Percentiles rank a stretch among this genome's conserved stretches.
These are phyloP conservation scores for Canavalia gladiata DNA, from an alignment of 306 rosid species.

Conservation along the genomic window DNA sequence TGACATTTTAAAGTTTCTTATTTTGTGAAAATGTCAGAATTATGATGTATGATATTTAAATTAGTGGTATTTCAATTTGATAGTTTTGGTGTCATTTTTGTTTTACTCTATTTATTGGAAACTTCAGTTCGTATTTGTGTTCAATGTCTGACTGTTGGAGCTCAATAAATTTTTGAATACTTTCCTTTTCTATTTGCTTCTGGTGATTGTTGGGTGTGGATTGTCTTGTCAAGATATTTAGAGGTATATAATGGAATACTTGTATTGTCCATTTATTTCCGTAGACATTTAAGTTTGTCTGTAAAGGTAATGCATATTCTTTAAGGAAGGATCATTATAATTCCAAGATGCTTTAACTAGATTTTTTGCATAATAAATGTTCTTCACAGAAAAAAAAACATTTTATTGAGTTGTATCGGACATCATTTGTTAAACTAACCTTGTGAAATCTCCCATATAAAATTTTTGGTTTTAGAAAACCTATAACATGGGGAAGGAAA, in stretches of 20 bases:
- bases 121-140: background rate
- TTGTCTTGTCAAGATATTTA: conserved; percentile 21
- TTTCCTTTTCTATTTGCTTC: conserved; percentile 6
- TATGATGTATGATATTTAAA: background rate
- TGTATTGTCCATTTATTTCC: background rate
- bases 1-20: background rate
- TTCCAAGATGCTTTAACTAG: background rate
- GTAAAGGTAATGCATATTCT: background rate
- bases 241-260: conserved; percentile 1
- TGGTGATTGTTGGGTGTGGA: background rate
- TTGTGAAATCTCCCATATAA: conserved; percentile 17
- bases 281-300: background rate
- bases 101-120: background rate
- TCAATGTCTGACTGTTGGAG: background rate
- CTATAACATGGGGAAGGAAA: conserved; percentile 16
- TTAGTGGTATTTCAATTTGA: background rate
- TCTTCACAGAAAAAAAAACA: background rate
- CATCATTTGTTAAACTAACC: background rate
- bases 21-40: conserved; percentile 9
- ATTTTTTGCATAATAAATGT: background rate
- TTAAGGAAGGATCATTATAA: background rate
- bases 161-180: background rate
- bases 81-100: background rate
- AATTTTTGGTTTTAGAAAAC: conserved; percentile 2
- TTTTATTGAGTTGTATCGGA: background rate